Conservation (phyloP, 1,284 basidiomycete species). For the Vanrija humicola region DNA sequence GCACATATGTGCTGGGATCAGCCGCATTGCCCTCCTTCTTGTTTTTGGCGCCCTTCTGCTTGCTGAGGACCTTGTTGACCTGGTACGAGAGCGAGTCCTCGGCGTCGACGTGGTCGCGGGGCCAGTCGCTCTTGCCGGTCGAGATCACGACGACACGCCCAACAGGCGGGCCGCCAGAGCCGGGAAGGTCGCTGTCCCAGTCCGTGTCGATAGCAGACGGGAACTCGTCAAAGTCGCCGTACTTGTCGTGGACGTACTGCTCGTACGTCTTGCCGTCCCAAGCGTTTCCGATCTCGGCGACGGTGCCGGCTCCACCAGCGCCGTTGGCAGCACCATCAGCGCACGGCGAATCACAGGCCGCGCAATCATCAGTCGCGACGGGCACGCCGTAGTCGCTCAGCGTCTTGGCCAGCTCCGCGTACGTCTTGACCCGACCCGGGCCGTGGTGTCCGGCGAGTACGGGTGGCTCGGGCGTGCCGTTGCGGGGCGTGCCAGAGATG, state of each 20-base stretch:
- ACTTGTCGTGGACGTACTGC: slow-evolving; percentile 30
- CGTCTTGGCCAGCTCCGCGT: slow-evolving; percentile 38
- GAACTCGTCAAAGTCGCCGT: slow-evolving; percentile 66
- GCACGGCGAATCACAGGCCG: slow-evolving; percentile 71
- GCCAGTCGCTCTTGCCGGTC: slow-evolving; percentile 83
- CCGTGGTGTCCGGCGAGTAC: slow-evolving; percentile 17
- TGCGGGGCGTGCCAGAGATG: slow-evolving; percentile 1
- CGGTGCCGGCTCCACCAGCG: slow-evolving; percentile 37
- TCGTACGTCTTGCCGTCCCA: slow-evolving; percentile 39
- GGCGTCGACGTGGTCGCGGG: slow-evolving; percentile 65
- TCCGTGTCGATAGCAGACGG: slow-evolving; percentile 68
- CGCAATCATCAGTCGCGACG: slow-evolving; percentile 65
- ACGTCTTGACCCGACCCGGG: slow-evolving; percentile 25
- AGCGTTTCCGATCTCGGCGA: slow-evolving; percentile 21
- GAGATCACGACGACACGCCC: slow-evolving; percentile 79
- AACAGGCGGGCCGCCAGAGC: slow-evolving; percentile 73
- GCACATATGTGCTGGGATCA: slow-evolving; percentile 22
- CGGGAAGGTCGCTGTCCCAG: slow-evolving; percentile 71
- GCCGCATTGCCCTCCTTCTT: slow-evolving; percentile 17
- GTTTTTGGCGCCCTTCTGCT: slow-evolving; percentile 15
- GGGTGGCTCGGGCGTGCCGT: background rate
- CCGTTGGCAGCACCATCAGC: slow-evolving; percentile 54
- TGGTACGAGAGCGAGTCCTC: slow-evolving; percentile 64
- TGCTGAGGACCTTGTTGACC: slow-evolving; percentile 45
- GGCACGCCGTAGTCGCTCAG: slow-evolving; percentile 60